Evolutionary conservation across 2,329 filamentous ascomycete species (phyloP).

Genomic region (Ophiostoma angusticollis): DNA sequence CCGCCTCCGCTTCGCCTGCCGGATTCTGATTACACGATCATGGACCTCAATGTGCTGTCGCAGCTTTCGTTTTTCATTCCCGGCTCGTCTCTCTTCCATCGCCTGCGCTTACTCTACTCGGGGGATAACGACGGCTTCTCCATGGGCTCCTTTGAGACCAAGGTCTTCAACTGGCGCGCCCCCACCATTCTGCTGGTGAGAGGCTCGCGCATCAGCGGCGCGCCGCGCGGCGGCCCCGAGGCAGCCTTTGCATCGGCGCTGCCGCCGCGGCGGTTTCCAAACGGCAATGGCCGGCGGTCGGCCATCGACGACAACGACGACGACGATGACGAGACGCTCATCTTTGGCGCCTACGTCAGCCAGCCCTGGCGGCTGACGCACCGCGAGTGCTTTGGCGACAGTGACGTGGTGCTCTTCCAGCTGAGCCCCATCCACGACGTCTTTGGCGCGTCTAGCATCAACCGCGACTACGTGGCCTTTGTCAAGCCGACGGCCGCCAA

Average conservation of each 20-base stretch:
- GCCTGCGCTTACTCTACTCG: constrained; percentile 55
- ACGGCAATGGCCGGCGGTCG: constrained; percentile 23
- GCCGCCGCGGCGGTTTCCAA: constrained; percentile 47
- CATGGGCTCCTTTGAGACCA: constrained; percentile 63
- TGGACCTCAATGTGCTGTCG: constrained; percentile 50
- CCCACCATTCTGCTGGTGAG: constrained; percentile 60
- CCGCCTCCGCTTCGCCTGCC: constrained; percentile 32
- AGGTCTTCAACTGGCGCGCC: constrained; percentile 65
- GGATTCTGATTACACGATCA: constrained; percentile 40
- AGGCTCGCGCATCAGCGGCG: constrained; percentile 44
- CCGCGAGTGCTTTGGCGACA: constrained; percentile 54
- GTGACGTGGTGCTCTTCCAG: constrained; percentile 55
- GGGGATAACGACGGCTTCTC: constrained; percentile 61
- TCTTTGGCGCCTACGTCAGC: constrained; percentile 54
- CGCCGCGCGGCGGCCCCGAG: constrained; percentile 37
- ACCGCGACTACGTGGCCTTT: constrained; percentile 56
- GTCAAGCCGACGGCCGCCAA: constrained; percentile 42
- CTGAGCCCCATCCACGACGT: constrained; percentile 60
- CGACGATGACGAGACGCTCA: constrained; percentile 30
- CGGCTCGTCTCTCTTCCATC: constrained; percentile 49
- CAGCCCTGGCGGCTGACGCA: constrained; percentile 58
- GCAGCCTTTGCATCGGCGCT: constrained; percentile 47
- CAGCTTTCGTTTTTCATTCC: constrained; percentile 65
- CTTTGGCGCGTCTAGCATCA: constrained; percentile 50
- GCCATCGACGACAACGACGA: not conserved